phyloP scores from a whole-genome alignment of 495 filamentous ascomycete species.

The Aspergillus diversus region DNA sequence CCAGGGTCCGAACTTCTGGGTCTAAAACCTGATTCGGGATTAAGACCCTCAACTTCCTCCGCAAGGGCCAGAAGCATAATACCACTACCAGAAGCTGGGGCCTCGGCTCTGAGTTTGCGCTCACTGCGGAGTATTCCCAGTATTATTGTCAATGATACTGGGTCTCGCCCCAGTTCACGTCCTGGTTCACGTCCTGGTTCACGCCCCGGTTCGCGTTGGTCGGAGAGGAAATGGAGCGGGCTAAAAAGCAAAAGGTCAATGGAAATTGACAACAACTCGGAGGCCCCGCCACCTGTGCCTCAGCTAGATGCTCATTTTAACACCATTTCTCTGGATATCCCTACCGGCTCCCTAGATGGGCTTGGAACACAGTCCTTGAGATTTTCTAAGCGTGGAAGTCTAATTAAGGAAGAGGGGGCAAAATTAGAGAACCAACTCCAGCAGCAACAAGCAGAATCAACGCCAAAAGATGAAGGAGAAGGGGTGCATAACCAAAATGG shows the following conservation, averaged over 20 bases:
- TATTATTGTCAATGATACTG: conserved; percentile 45
- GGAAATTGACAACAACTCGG: conserved; percentile 40
- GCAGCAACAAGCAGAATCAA: conserved; percentile 19
- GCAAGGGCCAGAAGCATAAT: conserved; percentile 13
- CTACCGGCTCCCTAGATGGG: conserved; percentile 55
- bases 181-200: conserved; percentile 39
- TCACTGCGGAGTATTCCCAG: conserved; percentile 48
- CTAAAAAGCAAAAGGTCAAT: conserved; percentile 39
- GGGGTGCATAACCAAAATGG: conserved; percentile 17
- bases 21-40: conserved; percentile 19
- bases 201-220: conserved; percentile 44
- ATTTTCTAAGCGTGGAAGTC: conserved; percentile 61
- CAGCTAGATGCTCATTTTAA: conserved; percentile 49
- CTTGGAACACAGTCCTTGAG: conserved; percentile 55
- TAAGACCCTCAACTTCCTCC: conserved; percentile 9
- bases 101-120: conserved; percentile 28
- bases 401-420: conserved; percentile 37
- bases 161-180: conserved; percentile 43
- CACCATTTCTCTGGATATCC: conserved; percentile 60
- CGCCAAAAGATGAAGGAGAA: conserved; percentile 8
- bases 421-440: conserved; percentile 27
- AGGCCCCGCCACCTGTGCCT: conserved; percentile 39
- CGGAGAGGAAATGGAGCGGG: conserved; percentile 48
- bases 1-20: conserved; percentile 23
- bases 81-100: conserved; percentile 17